Evolutionary conservation across 345 rosid genomes (phyloP), one percentile per base, ranked within the genome.

Genomic region (Gossypium longicalyx): DNA sequence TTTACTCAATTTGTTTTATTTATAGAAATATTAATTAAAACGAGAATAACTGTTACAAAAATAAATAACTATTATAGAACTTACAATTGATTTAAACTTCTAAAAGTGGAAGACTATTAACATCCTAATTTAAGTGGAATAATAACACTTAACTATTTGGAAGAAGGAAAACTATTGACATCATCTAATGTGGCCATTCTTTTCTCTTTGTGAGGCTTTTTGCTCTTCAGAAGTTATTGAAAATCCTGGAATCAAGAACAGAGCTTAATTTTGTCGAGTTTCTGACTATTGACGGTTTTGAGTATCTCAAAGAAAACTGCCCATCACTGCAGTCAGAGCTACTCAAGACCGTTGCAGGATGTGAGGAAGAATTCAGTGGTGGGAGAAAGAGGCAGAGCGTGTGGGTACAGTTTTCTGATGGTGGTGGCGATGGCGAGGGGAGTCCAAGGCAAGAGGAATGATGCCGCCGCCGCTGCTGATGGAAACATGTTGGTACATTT

Each of bases 331-430:
- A 87, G 73, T 87, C 96, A 1, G 96, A 90, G 82, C 85, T 90
- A 47, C 82, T 90, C 41, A 89, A 87, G 80, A 89, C 86, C 13
- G 88, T 90, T 52, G 96, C 89, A 38, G 93, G 93, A 72, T 89
- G 91, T 5, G 93, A 85, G 69, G 90, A 86, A 48, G 93, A 87
- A 60, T 67, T 80, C 76, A 86, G 89, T 16, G 89, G 85, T 25
- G 88, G 88, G 60, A 86, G 83, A 57, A 90, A 90, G 83, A 86
- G 86, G 66, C 86, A 78, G 63, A 89, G 89, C 7, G 90, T 87
- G 27, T 89, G 96, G 93, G 93, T 71, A 3, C 93, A 89, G 61
- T 85, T 82, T 71, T 87, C 91, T 10, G 93, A 85, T 5, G 90
- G 82, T 34, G 87, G 82, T 47, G 86, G 78, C 1, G 85, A 82